Evolutionary conservation across 441 rosid genomes (phyloP).

Genomic region (Adansonia grandidieri): DNA sequence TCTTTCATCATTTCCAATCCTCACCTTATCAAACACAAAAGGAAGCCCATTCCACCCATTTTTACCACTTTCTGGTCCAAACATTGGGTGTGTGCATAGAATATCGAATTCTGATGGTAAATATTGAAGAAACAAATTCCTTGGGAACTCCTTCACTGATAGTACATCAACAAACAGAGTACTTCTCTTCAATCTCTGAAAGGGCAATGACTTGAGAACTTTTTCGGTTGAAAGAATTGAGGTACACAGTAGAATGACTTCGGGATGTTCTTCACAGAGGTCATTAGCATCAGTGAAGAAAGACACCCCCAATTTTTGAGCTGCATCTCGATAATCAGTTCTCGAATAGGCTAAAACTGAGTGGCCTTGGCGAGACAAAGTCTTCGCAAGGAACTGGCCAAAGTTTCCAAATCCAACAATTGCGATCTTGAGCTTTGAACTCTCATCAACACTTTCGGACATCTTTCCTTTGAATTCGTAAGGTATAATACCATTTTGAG

Average conservation of each 20-base stretch:
- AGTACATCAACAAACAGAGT: conserved; percentile 81
- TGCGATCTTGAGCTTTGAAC: conserved; percentile 61
- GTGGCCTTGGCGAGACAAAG: conserved; percentile 62
- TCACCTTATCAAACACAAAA: conserved; percentile 65
- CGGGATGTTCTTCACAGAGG: conserved; percentile 74
- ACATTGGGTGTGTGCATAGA: conserved; percentile 78
- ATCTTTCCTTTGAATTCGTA: conserved; percentile 37
- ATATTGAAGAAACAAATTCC: conserved; percentile 54
- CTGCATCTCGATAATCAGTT: conserved; percentile 55
- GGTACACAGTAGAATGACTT: conserved; percentile 67
- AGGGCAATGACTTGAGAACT: conserved; percentile 61
- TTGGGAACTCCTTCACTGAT: conserved; percentile 76
- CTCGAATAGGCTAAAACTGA: conserved; percentile 65
- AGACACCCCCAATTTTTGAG: conserved; percentile 51
- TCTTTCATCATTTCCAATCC: conserved; percentile 46
- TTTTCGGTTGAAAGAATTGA: conserved; percentile 70
- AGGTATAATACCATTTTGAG: conserved; percentile 37
- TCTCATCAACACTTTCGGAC: conserved; percentile 36
- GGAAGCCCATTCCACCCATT: conserved; percentile 61
- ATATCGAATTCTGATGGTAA: conserved; percentile 60
- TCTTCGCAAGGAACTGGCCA: conserved; percentile 70
- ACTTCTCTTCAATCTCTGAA: conserved; percentile 70
- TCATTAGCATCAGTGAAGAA: conserved; percentile 60
- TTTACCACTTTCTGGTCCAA: conserved; percentile 78
- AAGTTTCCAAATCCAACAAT: conserved; percentile 73